Conservation (phyloP, 2,329 filamentous ascomycete species). For the Fonsecaea erecta region DNA sequence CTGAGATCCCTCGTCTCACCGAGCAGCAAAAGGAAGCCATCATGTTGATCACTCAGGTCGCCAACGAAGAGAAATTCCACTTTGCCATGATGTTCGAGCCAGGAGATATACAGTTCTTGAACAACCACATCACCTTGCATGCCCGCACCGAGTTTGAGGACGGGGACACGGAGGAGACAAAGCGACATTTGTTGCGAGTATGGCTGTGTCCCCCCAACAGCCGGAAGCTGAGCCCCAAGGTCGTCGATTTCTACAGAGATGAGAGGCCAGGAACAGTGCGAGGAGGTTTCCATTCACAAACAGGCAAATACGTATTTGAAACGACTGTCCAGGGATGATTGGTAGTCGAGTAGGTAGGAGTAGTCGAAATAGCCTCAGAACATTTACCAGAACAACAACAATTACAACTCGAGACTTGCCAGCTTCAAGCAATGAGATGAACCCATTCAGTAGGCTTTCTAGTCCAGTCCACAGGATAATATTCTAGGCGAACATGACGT, state of each 20-base stretch:
- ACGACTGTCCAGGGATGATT: background rate
- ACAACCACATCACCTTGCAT: constrained; percentile 2
- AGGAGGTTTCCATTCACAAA: background rate
- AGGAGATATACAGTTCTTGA: background rate
- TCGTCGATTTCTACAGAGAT: background rate
- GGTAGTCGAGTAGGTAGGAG: background rate
- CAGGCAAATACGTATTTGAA: background rate
- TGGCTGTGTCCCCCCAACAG: background rate
- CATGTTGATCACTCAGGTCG: background rate
- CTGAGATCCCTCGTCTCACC: background rate
- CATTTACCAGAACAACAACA: background rate
- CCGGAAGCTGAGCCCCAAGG: background rate
- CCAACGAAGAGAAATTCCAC: background rate
- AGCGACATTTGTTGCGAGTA: background rate
- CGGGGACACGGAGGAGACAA: background rate
- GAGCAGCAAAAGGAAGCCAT: constrained; percentile 1
- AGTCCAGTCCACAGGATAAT: too few relatives aligned
- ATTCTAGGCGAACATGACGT: too few relatives aligned
- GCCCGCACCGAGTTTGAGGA: constrained; percentile 1
- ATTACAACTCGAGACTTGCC: too few relatives aligned
- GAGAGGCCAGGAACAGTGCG: background rate
- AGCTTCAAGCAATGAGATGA: too few relatives aligned
- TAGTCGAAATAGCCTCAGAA: background rate
- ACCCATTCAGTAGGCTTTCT: too few relatives aligned
- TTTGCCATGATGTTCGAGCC: constrained; percentile 1